Conservation (phyloP, 768 basidiomycete genomes). For the Auriculariales sp. region DNA sequence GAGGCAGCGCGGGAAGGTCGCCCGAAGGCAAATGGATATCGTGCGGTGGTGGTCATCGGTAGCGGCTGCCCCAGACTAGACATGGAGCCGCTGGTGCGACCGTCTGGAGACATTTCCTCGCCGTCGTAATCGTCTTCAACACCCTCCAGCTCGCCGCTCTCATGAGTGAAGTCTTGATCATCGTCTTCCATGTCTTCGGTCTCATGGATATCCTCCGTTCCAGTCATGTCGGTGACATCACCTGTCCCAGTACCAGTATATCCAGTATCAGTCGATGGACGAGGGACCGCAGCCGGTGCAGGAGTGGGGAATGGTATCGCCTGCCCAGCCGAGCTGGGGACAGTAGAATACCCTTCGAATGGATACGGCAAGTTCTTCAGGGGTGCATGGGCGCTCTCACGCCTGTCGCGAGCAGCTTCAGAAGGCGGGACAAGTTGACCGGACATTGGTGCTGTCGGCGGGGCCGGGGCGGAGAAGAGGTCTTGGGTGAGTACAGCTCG, state of each 20-base stretch:
- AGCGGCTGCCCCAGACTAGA: constrained; percentile 74
- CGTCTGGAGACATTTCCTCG: constrained; percentile 34
- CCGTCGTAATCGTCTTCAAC: constrained; percentile 18
- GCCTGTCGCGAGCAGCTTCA: too few species aligned
- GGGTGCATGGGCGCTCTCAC: constrained; percentile 31
- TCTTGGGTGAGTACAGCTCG: constrained; percentile 48
- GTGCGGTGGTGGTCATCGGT: constrained; percentile 22
- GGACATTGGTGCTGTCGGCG: constrained; percentile 18
- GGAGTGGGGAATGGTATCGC: constrained; percentile 57
- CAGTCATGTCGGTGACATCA: constrained; percentile 14
- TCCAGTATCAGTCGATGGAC: constrained; percentile 17
- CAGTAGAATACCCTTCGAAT: constrained; percentile 39
- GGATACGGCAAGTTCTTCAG: constrained; percentile 53
- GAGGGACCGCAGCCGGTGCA: constrained; percentile 23
- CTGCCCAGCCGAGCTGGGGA: constrained; percentile 26
- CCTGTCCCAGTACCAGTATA: constrained; percentile 17
- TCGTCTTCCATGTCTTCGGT: constrained; percentile 31
- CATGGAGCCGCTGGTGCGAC: constrained; percentile 66
- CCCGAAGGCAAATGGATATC: constrained; percentile 58
- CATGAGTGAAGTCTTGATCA: constrained; percentile 22
- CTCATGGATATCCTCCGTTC: constrained; percentile 17
- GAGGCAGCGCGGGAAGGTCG: not conserved
- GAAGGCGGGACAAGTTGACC: constrained; percentile 29
- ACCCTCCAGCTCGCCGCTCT: constrained; percentile 2
- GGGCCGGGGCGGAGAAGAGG: constrained; percentile 41